A percentile compares a stretch with the other conserved stretches of the same genome.
These are phyloP conservation scores for Arctostaphylos glauca DNA, from an alignment of 148 eudicot species.

Conservation along the genomic window DNA sequence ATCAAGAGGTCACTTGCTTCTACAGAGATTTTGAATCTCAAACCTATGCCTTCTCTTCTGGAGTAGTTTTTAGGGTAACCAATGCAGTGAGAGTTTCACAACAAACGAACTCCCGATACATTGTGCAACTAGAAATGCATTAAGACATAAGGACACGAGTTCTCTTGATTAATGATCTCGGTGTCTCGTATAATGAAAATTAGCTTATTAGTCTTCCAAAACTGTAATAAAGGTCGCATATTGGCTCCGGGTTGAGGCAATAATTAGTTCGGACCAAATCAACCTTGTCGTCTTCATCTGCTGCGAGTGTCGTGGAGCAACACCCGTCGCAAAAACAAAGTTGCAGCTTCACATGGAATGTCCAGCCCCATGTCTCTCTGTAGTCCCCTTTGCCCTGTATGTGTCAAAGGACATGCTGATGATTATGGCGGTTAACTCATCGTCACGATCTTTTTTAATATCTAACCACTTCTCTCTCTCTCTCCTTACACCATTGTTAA, in stretches of 20 bases:
- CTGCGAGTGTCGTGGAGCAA: not conserved
- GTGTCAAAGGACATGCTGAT: not conserved
- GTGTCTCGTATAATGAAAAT: not conserved
- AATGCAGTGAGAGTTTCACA: no score
- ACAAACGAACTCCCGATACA: no score
- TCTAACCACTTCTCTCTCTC: not conserved
- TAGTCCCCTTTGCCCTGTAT: not conserved
- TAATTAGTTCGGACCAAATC: not conserved
- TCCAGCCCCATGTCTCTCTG: not conserved
- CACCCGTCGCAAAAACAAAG: not conserved
- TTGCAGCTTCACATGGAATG: not conserved
- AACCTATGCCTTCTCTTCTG: no score
- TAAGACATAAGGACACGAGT: no score
- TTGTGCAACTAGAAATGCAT: not conserved
- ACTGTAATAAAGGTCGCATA: not conserved
- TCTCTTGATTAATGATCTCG: not conserved
- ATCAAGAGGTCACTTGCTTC: no score
- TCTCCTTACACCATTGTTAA: not conserved
- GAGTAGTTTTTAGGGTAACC: no score
- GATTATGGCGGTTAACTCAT: not conserved
- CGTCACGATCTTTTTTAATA: not conserved
- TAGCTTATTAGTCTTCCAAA: not conserved
- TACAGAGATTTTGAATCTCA: no score
- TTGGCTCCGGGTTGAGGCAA: not conserved
- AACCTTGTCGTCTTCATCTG: not conserved